These are phyloP conservation scores for Pyrus hybrid DNA, from an alignment of 331 rosid species.

Conservation along the genomic window DNA sequence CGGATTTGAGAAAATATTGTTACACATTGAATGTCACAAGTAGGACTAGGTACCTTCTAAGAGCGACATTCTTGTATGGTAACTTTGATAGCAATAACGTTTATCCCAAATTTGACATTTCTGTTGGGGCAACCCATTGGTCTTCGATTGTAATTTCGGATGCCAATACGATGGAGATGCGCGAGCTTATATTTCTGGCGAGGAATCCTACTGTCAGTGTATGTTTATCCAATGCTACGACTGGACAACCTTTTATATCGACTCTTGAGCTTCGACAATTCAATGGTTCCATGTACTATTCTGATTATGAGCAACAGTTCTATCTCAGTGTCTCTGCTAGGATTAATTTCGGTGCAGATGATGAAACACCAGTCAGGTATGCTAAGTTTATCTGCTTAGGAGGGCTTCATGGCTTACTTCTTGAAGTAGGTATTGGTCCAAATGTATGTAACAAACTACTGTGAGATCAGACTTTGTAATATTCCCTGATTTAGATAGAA, in stretches of 20 bases:
- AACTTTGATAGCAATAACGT: slow-evolving; percentile 72
- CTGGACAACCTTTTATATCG: slow-evolving; percentile 85
- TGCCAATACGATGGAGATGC: slow-evolving; percentile 39
- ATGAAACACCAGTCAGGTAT: slow-evolving; percentile 63
- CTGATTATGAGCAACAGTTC: slow-evolving; percentile 43
- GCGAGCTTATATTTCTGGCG: slow-evolving; percentile 79
- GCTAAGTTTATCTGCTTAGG: too few relatives aligned
- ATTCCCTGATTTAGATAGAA: neutral
- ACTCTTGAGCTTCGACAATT: slow-evolving; percentile 88
- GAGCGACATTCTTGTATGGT: slow-evolving; percentile 82
- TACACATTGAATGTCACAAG: slow-evolving; percentile 55
- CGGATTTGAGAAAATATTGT: slow-evolving; percentile 82
- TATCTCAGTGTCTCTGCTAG: slow-evolving; percentile 90
- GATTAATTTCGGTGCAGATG: slow-evolving; percentile 80
- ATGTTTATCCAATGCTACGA: slow-evolving; percentile 88
- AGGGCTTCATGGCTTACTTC: too few relatives aligned
- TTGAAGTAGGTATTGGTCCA: neutral
- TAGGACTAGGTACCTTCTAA: slow-evolving; percentile 71
- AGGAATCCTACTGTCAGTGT: slow-evolving; percentile 63
- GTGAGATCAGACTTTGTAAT: neutral
- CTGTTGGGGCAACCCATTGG: slow-evolving; percentile 85
- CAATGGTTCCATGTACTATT: slow-evolving; percentile 68
- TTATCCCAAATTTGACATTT: slow-evolving; percentile 81
- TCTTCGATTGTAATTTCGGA: slow-evolving; percentile 78
- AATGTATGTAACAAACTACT: neutral